phyloP scores from a whole-genome alignment of 306 rosid species.

The Hippophae tibetana region DNA sequence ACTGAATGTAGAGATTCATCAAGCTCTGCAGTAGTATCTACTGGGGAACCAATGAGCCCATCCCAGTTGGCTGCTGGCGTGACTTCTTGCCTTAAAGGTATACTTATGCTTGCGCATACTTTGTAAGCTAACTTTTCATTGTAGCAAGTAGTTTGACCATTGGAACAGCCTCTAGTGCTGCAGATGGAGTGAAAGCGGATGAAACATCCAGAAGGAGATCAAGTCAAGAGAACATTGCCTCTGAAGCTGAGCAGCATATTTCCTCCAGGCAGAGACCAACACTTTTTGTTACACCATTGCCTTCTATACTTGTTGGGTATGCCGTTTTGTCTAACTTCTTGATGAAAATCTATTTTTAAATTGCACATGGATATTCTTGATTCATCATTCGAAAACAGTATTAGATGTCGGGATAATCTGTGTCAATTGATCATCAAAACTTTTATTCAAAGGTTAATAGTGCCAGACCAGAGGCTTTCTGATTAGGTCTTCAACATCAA shows the following conservation, averaged over 20 bases:
- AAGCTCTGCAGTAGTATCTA: slow-evolving; percentile 20
- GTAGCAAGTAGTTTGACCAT: slow-evolving; percentile 21
- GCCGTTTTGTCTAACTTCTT: slow-evolving; percentile 12
- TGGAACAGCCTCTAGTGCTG: slow-evolving; percentile 34
- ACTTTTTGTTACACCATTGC: slow-evolving; percentile 66
- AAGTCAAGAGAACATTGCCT: slow-evolving; percentile 57
- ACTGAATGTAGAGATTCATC: slow-evolving; percentile 82
- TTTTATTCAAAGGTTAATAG: no score
- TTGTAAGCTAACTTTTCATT: slow-evolving; percentile 15
- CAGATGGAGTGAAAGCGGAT: slow-evolving; percentile 68
- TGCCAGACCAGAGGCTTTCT: no score
- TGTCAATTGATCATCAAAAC: no score
- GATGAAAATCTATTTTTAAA: slow-evolving; percentile 3
- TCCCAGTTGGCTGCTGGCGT: slow-evolving; percentile 78
- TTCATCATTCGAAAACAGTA: no score
- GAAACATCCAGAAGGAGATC: slow-evolving; percentile 75
- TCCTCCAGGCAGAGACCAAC: slow-evolving; percentile 72
- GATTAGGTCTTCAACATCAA: no score
- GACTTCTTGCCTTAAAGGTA: slow-evolving; percentile 76
- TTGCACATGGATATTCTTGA: not conserved
- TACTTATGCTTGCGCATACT: slow-evolving; percentile 4
- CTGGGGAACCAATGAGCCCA: slow-evolving; percentile 83
- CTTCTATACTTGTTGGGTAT: slow-evolving; percentile 96
- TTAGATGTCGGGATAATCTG: no score
- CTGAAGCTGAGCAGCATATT: slow-evolving; percentile 64